Evolutionary conservation across 2,329 filamentous ascomycete genomes (phyloP).

Genomic region (Paraphoma chrysanthemicola): DNA sequence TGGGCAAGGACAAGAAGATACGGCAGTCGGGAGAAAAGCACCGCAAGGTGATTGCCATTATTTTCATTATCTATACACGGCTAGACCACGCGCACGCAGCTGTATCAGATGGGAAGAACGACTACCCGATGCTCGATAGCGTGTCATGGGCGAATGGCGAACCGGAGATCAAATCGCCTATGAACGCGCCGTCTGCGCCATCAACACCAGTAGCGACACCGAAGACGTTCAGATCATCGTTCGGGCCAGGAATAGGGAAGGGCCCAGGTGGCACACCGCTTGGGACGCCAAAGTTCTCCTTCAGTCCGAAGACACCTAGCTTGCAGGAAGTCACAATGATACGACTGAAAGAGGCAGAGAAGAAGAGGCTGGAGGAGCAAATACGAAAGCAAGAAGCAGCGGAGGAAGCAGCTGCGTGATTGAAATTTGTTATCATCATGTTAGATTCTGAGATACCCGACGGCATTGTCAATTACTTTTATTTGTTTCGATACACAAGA

Average conservation of each 20-base stretch:
- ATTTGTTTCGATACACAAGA: too few species aligned
- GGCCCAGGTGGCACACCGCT: constrained; percentile 25
- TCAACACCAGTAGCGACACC: constrained; percentile 39
- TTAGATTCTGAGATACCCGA: too few species aligned
- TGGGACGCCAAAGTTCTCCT: constrained; percentile 51
- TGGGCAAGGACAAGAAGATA: constrained; percentile 64
- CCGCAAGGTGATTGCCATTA: constrained; percentile 60
- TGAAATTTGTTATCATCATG: neutral
- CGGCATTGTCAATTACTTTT: too few species aligned
- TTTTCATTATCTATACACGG: constrained; percentile 63
- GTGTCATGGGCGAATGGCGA: constrained; percentile 63
- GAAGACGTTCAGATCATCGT: constrained; percentile 36
- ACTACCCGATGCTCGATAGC: constrained; percentile 60
- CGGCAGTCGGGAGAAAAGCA: constrained; percentile 58
- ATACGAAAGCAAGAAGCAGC: constrained; percentile 50
- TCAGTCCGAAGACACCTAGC: constrained; percentile 45
- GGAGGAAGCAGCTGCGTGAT: constrained; percentile 20
- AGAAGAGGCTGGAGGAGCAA: constrained; percentile 53
- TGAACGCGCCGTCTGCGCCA: constrained; percentile 26
- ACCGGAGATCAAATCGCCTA: constrained; percentile 53
- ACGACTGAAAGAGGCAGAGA: constrained; percentile 53
- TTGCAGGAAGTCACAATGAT: constrained; percentile 55
- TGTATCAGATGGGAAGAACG: constrained; percentile 57
- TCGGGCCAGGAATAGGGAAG: constrained; percentile 26
- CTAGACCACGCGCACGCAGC: constrained; percentile 65